Conservation (phyloP, 129 eudicot species). For the Erigeron canadensis region DNA sequence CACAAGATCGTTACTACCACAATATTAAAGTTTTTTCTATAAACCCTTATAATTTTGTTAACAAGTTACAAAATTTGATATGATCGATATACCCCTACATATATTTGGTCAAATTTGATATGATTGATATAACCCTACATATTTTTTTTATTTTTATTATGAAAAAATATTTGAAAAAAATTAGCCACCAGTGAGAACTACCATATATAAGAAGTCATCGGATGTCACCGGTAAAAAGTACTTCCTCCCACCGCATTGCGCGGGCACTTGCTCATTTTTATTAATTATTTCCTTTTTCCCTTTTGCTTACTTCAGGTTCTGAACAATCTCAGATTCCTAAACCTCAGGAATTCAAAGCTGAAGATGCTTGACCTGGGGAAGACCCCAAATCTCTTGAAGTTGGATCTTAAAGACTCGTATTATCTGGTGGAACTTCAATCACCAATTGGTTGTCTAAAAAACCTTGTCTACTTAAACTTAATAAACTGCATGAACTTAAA, state of each 20-base stretch:
- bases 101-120: too few species aligned
- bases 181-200: too few species aligned
- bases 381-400: slow-evolving; percentile 20
- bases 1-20: too few species aligned
- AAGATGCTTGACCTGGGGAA: slow-evolving; percentile 15
- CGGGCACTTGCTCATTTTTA: background rate
- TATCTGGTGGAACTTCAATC: slow-evolving; percentile 16
- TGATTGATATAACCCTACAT: background rate
- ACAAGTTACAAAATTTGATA: too few species aligned
- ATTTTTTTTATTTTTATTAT: background rate
- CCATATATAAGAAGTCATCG: too few species aligned
- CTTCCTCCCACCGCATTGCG: background rate
- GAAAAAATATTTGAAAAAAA: too few species aligned
- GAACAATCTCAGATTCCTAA: slow-evolving; percentile 9
- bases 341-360: background rate
- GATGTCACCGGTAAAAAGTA: too few species aligned
- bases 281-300: background rate
- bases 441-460: slow-evolving; percentile 22
- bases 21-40: too few species aligned
- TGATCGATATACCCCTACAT: too few species aligned
- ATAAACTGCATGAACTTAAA: background rate
- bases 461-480: slow-evolving; percentile 15
- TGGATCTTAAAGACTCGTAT: slow-evolving; percentile 7
- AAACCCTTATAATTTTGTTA: too few species aligned
- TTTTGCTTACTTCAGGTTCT: background rate